Percentiles rank a stretch among this genome's conserved stretches.
phyloP scores from a whole-genome alignment of 345 rosid species.

The Gossypium raimondii region DNA sequence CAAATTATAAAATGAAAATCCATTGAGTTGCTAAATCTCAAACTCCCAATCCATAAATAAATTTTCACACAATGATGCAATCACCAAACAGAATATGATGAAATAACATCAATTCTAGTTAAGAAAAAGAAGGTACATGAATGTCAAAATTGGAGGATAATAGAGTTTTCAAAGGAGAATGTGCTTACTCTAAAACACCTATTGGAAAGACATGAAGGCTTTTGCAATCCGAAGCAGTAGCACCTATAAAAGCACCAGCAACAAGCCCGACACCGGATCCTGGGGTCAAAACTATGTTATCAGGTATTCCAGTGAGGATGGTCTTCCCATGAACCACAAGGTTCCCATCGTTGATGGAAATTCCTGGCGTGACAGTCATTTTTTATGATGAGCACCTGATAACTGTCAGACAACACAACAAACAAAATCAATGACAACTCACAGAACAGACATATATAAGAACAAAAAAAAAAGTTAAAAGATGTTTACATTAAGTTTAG shows the following conservation, averaged over 20 bases:
- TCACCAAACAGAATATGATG: background rate
- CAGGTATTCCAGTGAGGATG: conserved; percentile 78
- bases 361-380: conserved; percentile 80
- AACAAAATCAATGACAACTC: background rate
- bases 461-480: background rate
- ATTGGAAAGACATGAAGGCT: conserved; percentile 92
- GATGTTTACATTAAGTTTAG: background rate
- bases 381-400: conserved; percentile 23
- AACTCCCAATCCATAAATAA: background rate
- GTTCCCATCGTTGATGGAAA: conserved; percentile 70
- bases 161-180: background rate
- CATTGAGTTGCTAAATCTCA: background rate
- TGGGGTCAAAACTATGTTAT: conserved; percentile 71
- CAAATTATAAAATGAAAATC: background rate
- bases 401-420: conserved; percentile 10
- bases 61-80: background rate
- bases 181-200: conserved; percentile 72
- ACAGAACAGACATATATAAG: background rate
- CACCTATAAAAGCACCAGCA: conserved; percentile 85
- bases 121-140: background rate
- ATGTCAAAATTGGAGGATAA: background rate
- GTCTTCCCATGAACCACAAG: conserved; percentile 94
- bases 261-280: conserved; percentile 57
- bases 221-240: conserved; percentile 67
- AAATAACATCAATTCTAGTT: background rate